Conservation (phyloP, 2,329 filamentous ascomycete genomes). For the Sarocladiaceae sp. region DNA sequence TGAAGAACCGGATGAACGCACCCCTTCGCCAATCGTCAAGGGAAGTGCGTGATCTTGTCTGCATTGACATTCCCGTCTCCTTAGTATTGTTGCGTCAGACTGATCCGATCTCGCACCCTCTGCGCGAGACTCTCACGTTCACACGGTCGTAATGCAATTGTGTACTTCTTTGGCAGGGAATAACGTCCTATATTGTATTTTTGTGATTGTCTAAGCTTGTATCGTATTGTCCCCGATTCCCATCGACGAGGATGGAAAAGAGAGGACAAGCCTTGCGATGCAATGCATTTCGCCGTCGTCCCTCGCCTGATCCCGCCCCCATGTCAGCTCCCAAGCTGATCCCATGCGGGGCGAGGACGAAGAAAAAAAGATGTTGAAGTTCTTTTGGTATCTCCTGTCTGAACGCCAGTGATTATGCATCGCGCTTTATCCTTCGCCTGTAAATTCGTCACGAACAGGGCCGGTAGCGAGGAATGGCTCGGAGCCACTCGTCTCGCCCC, state of each 20-base stretch:
- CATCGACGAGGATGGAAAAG: background rate
- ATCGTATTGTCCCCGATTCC: background rate
- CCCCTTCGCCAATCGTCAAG: too few relatives aligned
- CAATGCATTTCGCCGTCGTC: slow-evolving; percentile 1
- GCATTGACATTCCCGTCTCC: too few relatives aligned
- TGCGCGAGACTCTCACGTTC: too few relatives aligned
- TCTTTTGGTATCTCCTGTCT: slow-evolving; percentile 38
- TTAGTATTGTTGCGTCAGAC: too few relatives aligned
- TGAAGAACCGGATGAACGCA: too few relatives aligned
- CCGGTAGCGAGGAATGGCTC: too few relatives aligned
- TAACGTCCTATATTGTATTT: background rate
- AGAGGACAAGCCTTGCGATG: background rate
- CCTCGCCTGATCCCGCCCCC: slow-evolving; percentile 5
- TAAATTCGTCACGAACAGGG: slow-evolving; percentile 10
- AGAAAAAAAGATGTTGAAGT: slow-evolving; percentile 43
- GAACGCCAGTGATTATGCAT: slow-evolving; percentile 31
- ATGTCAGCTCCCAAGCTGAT: slow-evolving; percentile 15
- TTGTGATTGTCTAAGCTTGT: slow-evolving; percentile 1
- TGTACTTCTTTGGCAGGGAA: background rate
- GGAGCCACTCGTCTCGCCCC: background rate
- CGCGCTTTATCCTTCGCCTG: slow-evolving; percentile 6
- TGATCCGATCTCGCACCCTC: too few relatives aligned
- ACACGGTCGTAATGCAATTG: too few relatives aligned
- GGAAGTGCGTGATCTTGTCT: too few relatives aligned
- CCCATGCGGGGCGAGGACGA: slow-evolving; percentile 9